phyloP scores from a whole-genome alignment of 2,329 filamentous ascomycete species.

The Ophiognomonia clavigignenti-juglandacearum region DNA sequence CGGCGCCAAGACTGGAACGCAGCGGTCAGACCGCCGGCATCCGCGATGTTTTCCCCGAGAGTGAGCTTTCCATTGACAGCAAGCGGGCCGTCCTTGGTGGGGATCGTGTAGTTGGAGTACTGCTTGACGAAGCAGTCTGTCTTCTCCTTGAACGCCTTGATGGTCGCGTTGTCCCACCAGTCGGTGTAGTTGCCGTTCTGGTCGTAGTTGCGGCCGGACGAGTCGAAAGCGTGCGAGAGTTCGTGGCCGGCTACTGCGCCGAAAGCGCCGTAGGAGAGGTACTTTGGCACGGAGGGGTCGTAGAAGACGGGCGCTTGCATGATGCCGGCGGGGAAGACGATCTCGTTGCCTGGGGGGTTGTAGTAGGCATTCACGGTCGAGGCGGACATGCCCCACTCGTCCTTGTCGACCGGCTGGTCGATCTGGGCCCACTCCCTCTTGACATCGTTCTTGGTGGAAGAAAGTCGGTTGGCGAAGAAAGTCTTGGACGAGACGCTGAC shows the following conservation, averaged over 20 bases:
- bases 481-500: conserved; percentile 44
- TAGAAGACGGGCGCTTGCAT: conserved; percentile 63
- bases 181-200: conserved; percentile 59
- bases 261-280: conserved; percentile 65
- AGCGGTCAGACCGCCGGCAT: conserved; percentile 61
- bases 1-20: conserved; percentile 63
- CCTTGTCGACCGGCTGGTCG: conserved; percentile 54
- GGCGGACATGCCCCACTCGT: conserved; percentile 56
- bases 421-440: conserved; percentile 50
- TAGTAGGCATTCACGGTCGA: conserved; percentile 65
- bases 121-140: conserved; percentile 65
- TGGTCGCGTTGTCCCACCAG: conserved; percentile 62
- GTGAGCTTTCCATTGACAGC: conserved; percentile 61
- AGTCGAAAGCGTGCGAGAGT: conserved; percentile 67
- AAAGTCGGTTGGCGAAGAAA: conserved; percentile 55
- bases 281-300: conserved; percentile 56
- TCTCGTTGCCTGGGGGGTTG: conserved; percentile 59
- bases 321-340: conserved; percentile 65
- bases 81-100: conserved; percentile 49
- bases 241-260: conserved; percentile 65
- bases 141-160: conserved; percentile 52
- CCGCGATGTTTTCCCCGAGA: conserved; percentile 66
- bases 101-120: conserved; percentile 56
- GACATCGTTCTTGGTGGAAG: conserved; percentile 43
- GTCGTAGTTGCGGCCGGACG: conserved; percentile 59